Percentiles rank a stretch among this genome's conserved stretches.
phyloP scores from a whole-genome alignment of 2,329 filamentous ascomycete species.

The Cercospora zeina region DNA sequence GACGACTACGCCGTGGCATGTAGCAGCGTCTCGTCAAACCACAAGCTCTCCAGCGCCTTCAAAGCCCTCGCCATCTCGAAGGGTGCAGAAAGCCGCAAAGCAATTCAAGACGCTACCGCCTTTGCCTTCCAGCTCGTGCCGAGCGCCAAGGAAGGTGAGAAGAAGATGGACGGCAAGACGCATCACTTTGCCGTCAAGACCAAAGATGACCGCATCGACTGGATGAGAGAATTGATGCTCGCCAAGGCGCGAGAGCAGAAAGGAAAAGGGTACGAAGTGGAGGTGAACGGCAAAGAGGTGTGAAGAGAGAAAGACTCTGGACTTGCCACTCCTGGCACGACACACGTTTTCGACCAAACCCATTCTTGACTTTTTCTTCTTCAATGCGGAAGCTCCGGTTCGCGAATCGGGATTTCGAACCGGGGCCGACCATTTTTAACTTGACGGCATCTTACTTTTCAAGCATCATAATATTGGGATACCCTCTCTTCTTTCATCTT shows the following conservation, averaged over 20 bases:
- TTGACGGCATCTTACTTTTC: neutral
- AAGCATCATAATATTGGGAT: slow-evolving; percentile 5
- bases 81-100: slow-evolving; percentile 53
- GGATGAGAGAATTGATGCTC: slow-evolving; percentile 93
- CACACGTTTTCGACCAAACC: neutral
- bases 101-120: slow-evolving; percentile 47
- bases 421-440: neutral
- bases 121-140: slow-evolving; percentile 87
- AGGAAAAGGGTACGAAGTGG: slow-evolving; percentile 78
- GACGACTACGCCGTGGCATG: slow-evolving; percentile 88
- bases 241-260: slow-evolving; percentile 85
- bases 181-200: slow-evolving; percentile 91
- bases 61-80: slow-evolving; percentile 67
- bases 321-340: slow-evolving; percentile 1
- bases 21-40: slow-evolving; percentile 70
- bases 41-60: slow-evolving; percentile 84
- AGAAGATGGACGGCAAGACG: slow-evolving; percentile 59
- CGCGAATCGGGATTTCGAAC: too few relatives aligned
- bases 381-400: neutral
- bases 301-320: slow-evolving; percentile 7
- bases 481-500: slow-evolving; percentile 1
- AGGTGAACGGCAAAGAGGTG: slow-evolving; percentile 63
- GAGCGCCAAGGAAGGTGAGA: slow-evolving; percentile 50
- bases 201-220: slow-evolving; percentile 90
- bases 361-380: neutral